Evolutionary conservation across 1,139 yeast genomes (phyloP).

Genomic region (Suhomyces yuchorum): DNA sequence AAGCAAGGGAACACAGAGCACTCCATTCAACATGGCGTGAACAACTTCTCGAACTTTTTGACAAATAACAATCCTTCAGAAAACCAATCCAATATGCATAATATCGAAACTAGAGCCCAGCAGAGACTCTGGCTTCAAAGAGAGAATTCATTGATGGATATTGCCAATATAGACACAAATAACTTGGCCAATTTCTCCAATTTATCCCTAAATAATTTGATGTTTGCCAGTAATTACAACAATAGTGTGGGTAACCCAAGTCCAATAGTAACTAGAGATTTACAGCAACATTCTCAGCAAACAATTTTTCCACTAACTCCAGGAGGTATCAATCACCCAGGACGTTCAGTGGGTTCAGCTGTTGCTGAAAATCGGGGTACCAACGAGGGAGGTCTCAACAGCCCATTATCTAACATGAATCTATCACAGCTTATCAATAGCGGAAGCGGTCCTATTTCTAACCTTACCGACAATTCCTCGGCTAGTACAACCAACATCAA

Average conservation of each 20-base stretch:
- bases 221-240: constrained; percentile 46
- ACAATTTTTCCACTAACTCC: constrained; percentile 17
- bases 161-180: constrained; percentile 41
- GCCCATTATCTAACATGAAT: constrained; percentile 3
- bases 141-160: constrained; percentile 68
- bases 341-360: neutral
- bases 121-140: constrained; percentile 82
- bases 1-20: constrained; percentile 1
- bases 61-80: constrained; percentile 19
- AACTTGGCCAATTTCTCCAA: constrained; percentile 43
- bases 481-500: constrained; percentile 25
- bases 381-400: neutral
- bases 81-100: constrained; percentile 16
- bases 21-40: constrained; percentile 26
- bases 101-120: constrained; percentile 68
- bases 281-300: constrained; percentile 7
- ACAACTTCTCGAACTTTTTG: constrained; percentile 37
- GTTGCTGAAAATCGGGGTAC: constrained; percentile 4
- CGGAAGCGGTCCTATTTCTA: neutral
- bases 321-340: constrained; percentile 13
- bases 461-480: constrained; percentile 8
- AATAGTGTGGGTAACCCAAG: constrained; percentile 13
- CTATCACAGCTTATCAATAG: neutral
- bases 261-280: constrained; percentile 7
- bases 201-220: constrained; percentile 47